Conservation (phyloP, 208 protist species). For the Crithidia brevicula region DNA sequence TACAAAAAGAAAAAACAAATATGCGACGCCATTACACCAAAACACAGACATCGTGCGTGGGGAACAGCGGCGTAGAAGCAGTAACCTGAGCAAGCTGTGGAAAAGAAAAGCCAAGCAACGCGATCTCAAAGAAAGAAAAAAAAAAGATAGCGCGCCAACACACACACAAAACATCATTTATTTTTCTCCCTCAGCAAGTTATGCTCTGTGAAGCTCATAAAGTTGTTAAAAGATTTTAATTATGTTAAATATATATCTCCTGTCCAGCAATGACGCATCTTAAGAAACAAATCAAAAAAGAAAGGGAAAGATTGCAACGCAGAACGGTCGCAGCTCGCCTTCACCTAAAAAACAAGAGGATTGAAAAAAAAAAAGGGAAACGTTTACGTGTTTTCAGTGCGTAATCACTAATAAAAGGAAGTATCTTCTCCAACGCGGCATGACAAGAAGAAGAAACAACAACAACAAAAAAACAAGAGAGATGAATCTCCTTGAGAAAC, state of each 20-base stretch:
- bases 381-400: neutral
- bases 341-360: neutral
- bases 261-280: too few relatives aligned
- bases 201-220: too few relatives aligned
- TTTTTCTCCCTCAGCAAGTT: too few relatives aligned
- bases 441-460: neutral
- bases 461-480: slow-evolving; percentile 7
- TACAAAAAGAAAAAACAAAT: neutral
- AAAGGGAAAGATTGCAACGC: too few relatives aligned
- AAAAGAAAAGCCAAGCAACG: neutral
- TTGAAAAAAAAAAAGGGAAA: neutral
- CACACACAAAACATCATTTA: too few relatives aligned
- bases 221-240: neutral
- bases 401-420: neutral
- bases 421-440: too few relatives aligned
- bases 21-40: too few relatives aligned
- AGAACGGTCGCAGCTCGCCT: too few relatives aligned
- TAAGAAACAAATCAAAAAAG: too few relatives aligned
- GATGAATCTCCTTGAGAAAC: neutral
- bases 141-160: neutral
- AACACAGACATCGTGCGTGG: too few relatives aligned
- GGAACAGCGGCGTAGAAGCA: too few relatives aligned
- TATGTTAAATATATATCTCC: too few relatives aligned
- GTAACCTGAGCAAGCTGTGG: neutral
- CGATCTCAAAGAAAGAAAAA: neutral